Evolutionary conservation across 2,329 filamentous ascomycete genomes (phyloP).

Genomic region (Trichoderma oligosporum): DNA sequence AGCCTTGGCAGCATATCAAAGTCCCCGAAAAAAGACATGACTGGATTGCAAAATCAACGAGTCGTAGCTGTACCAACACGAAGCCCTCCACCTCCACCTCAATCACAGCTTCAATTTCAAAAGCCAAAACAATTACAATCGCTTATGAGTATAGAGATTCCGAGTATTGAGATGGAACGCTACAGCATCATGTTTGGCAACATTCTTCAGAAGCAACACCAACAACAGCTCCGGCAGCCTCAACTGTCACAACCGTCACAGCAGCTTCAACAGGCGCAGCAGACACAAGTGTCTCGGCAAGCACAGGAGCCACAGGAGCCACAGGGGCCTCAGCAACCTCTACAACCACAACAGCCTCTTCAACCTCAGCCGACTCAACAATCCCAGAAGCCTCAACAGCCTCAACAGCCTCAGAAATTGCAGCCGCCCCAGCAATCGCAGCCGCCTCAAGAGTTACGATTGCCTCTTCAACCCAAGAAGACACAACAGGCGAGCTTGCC

Average conservation of each 20-base stretch:
- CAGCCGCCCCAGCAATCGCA: neutral
- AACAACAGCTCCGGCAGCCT: neutral
- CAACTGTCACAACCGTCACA: neutral
- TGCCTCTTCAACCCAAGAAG: no score
- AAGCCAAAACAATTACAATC: constrained; percentile 19
- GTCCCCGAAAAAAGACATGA: neutral
- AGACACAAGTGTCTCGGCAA: neutral
- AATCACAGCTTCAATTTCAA: neutral
- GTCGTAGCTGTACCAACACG: neutral
- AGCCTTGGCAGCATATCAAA: neutral
- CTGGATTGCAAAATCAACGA: neutral
- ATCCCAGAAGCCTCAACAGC: neutral
- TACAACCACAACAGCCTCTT: neutral
- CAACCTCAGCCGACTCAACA: neutral
- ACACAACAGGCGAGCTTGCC: constrained; percentile 36
- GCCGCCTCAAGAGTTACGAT: neutral
- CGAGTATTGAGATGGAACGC: constrained; percentile 73
- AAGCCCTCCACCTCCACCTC: neutral
- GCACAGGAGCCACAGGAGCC: constrained; percentile 10
- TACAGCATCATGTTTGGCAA: constrained; percentile 93
- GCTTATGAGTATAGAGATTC: constrained; percentile 73
- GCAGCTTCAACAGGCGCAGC: neutral
- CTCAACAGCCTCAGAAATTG: constrained; percentile 10
- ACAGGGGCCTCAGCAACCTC: neutral
- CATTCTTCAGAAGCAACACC: constrained; percentile 53